Conservation (phyloP, 2,329 filamentous ascomycete species). For the Scedosporium dehoogii region DNA sequence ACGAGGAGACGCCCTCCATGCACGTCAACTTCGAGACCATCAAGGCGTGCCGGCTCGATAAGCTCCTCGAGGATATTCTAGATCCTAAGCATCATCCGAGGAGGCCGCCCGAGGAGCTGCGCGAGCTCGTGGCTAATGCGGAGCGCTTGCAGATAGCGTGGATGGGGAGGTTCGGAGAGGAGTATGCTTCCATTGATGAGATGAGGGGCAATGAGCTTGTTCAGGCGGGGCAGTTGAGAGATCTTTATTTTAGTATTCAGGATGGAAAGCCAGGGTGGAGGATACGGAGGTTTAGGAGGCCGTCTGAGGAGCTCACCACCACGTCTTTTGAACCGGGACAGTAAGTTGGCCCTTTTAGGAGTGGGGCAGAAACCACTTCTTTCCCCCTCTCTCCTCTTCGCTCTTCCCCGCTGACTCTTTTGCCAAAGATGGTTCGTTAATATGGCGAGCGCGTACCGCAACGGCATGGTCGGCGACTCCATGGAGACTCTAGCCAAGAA, state of each 20-base stretch:
- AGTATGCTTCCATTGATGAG: slow-evolving; percentile 35
- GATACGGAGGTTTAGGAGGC: slow-evolving; percentile 10
- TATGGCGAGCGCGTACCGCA: slow-evolving; percentile 43
- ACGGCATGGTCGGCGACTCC: slow-evolving; percentile 40
- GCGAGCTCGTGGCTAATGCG: slow-evolving; percentile 24
- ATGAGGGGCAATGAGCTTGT: slow-evolving; percentile 26
- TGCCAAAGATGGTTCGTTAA: slow-evolving; percentile 46
- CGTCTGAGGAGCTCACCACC: slow-evolving; percentile 30
- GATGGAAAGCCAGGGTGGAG: slow-evolving; percentile 26
- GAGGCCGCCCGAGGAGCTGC: slow-evolving; percentile 17
- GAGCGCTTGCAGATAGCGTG: slow-evolving; percentile 31
- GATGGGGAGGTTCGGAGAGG: slow-evolving; percentile 32
- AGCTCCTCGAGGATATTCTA: slow-evolving; percentile 27
- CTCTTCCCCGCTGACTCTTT: not conserved
- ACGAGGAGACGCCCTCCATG: not conserved
- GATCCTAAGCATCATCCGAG: slow-evolving; percentile 18
- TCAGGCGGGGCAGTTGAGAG: slow-evolving; percentile 27
- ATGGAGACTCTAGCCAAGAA: slow-evolving; percentile 33
- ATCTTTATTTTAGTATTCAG: slow-evolving; percentile 25
- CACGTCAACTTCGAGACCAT: slow-evolving; percentile 13
- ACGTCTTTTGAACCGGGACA: slow-evolving; percentile 35
- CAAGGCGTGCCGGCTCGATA: slow-evolving; percentile 18
- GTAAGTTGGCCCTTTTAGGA: slow-evolving; percentile 21
- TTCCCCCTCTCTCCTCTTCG: not conserved
- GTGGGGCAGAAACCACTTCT: too few species aligned